Evolutionary conservation across 2,329 filamentous ascomycete species (phyloP), one percentile per base, ranked within the genome.

Genomic region (Aspergillus spinulosporus): DNA sequence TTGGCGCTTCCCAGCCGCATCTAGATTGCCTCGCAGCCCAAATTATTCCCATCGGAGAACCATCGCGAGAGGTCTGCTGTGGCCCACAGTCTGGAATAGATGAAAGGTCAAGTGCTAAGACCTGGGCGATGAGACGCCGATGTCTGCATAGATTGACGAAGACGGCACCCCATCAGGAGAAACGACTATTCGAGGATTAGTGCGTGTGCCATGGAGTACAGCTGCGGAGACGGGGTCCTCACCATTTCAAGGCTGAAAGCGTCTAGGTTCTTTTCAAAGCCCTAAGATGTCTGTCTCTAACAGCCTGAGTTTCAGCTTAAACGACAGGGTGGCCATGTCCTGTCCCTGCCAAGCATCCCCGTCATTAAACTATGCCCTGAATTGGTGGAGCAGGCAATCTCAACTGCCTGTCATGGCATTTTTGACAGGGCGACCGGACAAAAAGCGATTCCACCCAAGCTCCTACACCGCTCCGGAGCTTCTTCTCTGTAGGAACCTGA

Each of bases 61-160:
- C 47, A 60, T 57, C 49, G 56, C 58, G 62, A 64, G 59, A 61
- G 59, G 54, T 45, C 45, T 37, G 56, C 31, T 42, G 49, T 47
- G 62, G 42, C 54, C 56, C 26, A 5, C 21, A 59, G 68, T 71
- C 56, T 59, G 65, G 64, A 60, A 65, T 70, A 69, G 55, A 71
- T 71, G 66, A 68, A 61, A 45, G 49, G 36, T 50, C 54, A 57
- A 52, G 52, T 54, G 58, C 57, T 44, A 48, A 57, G 15, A 44
- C 50, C 56, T 57, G 46, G 52, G 48, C 49, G 49, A 32, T 54
- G 50, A 47, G 52, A 45, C 54, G 42, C 52, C 56, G 45, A 57
- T 21, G 49, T 43, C 44, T 43, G 39, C 43, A 45, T 44, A 48
- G 31, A 36, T 45, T 39, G 36, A 37, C 44, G 40, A 39, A 48